phyloP scores from a whole-genome alignment of 495 filamentous ascomycete genomes.

The Lophiotrema nucula region DNA sequence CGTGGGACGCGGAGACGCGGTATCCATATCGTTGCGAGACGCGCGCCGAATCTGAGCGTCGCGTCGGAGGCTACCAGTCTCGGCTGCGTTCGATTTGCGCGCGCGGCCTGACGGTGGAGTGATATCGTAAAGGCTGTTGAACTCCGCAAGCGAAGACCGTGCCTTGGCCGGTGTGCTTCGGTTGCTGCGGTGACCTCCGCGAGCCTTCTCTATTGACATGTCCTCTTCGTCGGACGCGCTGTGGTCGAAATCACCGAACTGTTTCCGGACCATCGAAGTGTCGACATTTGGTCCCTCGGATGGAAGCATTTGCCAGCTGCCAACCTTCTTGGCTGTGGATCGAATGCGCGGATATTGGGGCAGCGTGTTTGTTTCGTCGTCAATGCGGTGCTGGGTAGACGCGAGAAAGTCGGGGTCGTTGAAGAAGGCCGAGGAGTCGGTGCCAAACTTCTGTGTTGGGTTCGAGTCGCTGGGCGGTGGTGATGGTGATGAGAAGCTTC shows the following conservation, averaged over 20 bases:
- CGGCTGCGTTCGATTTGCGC: conserved; percentile 26
- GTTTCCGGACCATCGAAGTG: conserved; percentile 34
- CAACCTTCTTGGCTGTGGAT: conserved; percentile 34
- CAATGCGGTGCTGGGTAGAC: conserved; percentile 32
- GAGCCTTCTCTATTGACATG: conserved; percentile 40
- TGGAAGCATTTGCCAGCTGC: conserved; percentile 20
- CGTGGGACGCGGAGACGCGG: conserved; percentile 14
- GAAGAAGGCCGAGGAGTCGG: conserved; percentile 13
- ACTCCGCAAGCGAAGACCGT: conserved; percentile 26
- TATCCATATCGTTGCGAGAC: conserved; percentile 20
- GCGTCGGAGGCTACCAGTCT: conserved; percentile 33
- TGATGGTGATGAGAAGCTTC: conserved; percentile 14
- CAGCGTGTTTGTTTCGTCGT: conserved; percentile 25
- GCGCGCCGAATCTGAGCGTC: conserved; percentile 37
- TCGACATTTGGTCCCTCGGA: conserved; percentile 21
- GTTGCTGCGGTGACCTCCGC: conserved; percentile 35
- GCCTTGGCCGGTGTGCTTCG: conserved; percentile 31
- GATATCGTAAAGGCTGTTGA: conserved; percentile 41
- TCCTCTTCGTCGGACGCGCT: conserved; percentile 31
- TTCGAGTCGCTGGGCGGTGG: conserved; percentile 29
- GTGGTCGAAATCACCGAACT: conserved; percentile 35
- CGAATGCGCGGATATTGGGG: conserved; percentile 26
- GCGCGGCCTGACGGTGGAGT: conserved; percentile 36
- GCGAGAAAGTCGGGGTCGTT: conserved; percentile 26
- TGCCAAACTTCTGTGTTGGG: conserved; percentile 21